Evolutionary conservation across 2,329 filamentous ascomycete species (phyloP).

Genomic region (Penicillium hesseltinei): DNA sequence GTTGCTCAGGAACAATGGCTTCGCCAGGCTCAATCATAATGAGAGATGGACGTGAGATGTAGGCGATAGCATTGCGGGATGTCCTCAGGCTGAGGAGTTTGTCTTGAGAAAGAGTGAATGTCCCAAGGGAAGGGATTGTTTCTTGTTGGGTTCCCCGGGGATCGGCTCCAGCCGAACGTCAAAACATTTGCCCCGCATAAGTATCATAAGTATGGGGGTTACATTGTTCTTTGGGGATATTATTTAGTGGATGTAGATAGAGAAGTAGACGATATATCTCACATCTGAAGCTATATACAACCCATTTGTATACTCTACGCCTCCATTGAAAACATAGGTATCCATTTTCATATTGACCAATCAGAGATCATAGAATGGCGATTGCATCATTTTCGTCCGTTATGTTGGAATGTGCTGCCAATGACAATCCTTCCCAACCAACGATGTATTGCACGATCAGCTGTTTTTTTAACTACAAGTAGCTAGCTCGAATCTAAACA

Average conservation of each 20-base stretch:
- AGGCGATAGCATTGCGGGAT: not conserved
- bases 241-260: not conserved
- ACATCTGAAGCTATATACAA: not conserved
- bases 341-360: slow-evolving; percentile 1
- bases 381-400: slow-evolving; percentile 16
- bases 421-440: not conserved
- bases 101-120: not conserved
- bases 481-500: not conserved
- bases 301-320: not conserved
- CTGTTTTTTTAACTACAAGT: not conserved
- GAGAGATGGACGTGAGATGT: not conserved
- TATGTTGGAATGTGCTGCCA: slow-evolving; percentile 19
- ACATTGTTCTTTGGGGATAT: not conserved
- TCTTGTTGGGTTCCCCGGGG: slow-evolving; percentile 9
- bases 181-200: slow-evolving; percentile 1
- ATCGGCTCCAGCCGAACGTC: slow-evolving; percentile 16
- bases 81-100: not conserved
- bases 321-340: not conserved
- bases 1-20: not conserved
- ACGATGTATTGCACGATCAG: not conserved
- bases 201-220: not conserved
- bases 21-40: slow-evolving; percentile 9
- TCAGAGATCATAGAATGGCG: slow-evolving; percentile 6
- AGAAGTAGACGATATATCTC: not conserved
- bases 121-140: not conserved